Percentiles rank a stretch among this genome's conserved stretches.
Conservation (phyloP, 441 rosid genomes). For the Erodium moschatum region DNA sequence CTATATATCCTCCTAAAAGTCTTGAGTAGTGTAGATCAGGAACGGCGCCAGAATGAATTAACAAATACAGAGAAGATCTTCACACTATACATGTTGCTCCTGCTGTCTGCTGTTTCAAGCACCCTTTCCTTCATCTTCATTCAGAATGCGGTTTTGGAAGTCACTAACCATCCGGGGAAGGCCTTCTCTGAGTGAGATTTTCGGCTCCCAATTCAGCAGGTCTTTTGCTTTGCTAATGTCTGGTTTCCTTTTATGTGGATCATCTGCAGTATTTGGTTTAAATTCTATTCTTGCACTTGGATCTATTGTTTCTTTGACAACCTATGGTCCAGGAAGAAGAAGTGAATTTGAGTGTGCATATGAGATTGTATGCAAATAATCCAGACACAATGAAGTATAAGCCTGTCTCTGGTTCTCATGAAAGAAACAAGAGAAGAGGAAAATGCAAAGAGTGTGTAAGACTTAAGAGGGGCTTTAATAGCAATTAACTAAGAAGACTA, state of each 20-base stretch:
- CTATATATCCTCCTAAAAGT: neutral
- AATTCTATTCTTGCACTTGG: conserved; percentile 89
- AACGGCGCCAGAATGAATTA: neutral
- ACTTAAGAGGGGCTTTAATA: neutral
- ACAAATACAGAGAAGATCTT: conserved; percentile 24
- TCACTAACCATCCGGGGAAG: conserved; percentile 85
- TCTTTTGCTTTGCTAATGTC: conserved; percentile 88
- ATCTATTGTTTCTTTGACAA: conserved; percentile 81
- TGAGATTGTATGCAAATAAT: neutral
- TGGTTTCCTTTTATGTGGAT: conserved; percentile 92
- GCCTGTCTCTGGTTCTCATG: no score
- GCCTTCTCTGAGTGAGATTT: conserved; percentile 65
- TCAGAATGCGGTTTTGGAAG: conserved; percentile 77
- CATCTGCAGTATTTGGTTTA: conserved; percentile 82
- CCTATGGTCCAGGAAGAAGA: conserved; percentile 30
- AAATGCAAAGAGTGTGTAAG: no score
- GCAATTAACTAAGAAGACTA: conserved; percentile 19
- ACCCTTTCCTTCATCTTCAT: conserved; percentile 76
- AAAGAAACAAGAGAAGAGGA: no score
- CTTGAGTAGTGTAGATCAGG: no score
- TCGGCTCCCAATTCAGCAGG: conserved; percentile 84
- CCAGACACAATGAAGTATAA: no score
- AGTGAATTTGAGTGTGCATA: neutral
- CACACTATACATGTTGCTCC: conserved; percentile 32
- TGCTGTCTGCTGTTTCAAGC: conserved; percentile 20